Evolutionary conservation across 2,329 filamentous ascomycete species (phyloP), one percentile per base, ranked within the genome.

Genomic region (Fusarium torreyae): DNA sequence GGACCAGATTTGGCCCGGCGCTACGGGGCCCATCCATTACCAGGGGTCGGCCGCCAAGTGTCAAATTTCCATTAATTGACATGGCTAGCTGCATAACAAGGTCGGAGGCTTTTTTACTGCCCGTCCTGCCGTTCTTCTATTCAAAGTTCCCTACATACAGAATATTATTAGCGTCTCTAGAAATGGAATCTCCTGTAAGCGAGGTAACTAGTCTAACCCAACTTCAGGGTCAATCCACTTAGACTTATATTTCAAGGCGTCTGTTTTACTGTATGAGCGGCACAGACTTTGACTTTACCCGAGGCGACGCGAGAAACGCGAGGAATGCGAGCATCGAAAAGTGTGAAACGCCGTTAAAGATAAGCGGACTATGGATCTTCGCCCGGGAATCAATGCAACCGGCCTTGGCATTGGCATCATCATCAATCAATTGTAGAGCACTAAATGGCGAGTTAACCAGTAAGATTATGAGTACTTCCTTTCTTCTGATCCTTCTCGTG

Each of bases 1-100:
- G 68, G 63, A 61, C 34, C 50, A 70, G 40, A 42, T 56, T 53
- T 55, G 22, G 18, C 34, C 58, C 63, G 58, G 46, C 43, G 44
- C 33, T 28, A 52, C 39, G 43, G 43, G 46, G 34, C 39, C 45
- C 33, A 31, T 36, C 17, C 28, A 52, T 40, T 57, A 52, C 54
- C 69, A 61, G 54, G 68, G 69, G 59, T 69, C 67, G 70, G 70
- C 70, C 70, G 70, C 68, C 54, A 42, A 48, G 20, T 49, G 36
- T 26, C 26, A 56, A 48, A 24, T 45, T 17, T n/a, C 10, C n/a
- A 34, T 45, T 18, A 39, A 22, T 26, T 33, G 14, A 14, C 44
- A 34, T 40, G 9, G 10, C 10, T 31, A 31, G 28, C 28, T 5
- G 28, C 28, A 31, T 31, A 31, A 31, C 28, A 31, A 31, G 28